Base-by-base conservation (phyloP, 768 basidiomycete genomes). In the Boletellus ananiceps region DNA sequence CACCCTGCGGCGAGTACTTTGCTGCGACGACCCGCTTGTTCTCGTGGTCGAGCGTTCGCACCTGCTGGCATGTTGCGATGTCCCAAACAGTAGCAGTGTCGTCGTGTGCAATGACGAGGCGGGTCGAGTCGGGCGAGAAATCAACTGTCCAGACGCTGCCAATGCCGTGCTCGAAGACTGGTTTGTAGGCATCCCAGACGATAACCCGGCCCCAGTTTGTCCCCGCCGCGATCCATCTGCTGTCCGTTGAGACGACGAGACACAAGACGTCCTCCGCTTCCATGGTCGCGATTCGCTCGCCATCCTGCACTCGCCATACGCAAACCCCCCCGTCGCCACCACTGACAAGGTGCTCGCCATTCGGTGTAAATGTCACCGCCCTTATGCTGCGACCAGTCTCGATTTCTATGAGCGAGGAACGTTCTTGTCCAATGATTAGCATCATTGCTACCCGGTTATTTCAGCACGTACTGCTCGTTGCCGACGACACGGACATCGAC, bases 61-160 rank as follows among this genome's bases (percentile, higher is more conserved):
- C 41, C 23, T 14, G 29, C 21, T 44, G 1, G 23, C 18, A 3
- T 0, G 39, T 8, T 1, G 18, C 8, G 13, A 53, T 1, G 23
- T 49, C 19, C 47, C 46, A 48, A 2, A 54, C 12, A 3, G 23
- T 19, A 8, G 38, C 38, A 1, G 19, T 35, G 11, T 1, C 0
- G 1, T 6, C 2, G 2, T 21, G 44, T 0, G 21, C 46, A 0
- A 4, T 1, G 41, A 54, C 27, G 38, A 55, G 27, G 4, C 19
- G 37, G 21, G 34, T 34, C 16, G 36, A 40, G 32, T 51, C 45
- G 3, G 37, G 50, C 2, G 53, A 55, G 32, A 52, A 47, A 19
- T 55, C 50, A 19, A 55, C 41, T 2, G 15, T 45, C 8, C 8
- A 9, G 29, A 29, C 8, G 4, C 29, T 9, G 8, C 8, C 4